Base-by-base conservation (phyloP, 2,329 filamentous ascomycete species). In the Botrytis elliptica region DNA sequence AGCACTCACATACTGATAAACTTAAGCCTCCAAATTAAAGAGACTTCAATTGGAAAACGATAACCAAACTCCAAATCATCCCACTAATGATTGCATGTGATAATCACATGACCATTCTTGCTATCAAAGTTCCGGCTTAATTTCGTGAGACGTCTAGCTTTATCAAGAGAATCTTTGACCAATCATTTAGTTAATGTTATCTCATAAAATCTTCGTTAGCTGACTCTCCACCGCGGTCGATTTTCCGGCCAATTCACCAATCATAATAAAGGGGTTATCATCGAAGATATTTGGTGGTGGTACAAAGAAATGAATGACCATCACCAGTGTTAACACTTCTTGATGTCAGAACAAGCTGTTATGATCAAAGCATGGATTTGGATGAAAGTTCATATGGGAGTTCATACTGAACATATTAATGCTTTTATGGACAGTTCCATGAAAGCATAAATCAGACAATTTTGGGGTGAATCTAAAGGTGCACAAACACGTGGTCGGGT, bases 211-310 rank as follows among this genome's bases (percentile, higher is more conserved):
- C 38, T 57, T 69, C 36, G 18, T 29, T 69, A 42, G 36, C n/a
- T 25, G 18, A 20, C 66, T 46, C 71, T 71, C 74, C 71, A 75
- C 74, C 63, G 73, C 75, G 71, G 65, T 69, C 42, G 36, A 60
- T 49, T 59, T 77, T 76, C 75, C 75, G 75, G 75, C 75, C 75
- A 76, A 75, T 71, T 70, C 36, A 62, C 75, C 75, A 76, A 75
- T 75, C 52, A 73, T 40, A 74, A 42, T 25, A 66, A 55, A 62
- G 71, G 62, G 68, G 71, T 40, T 68, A 52, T 67, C 42, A n/a
- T 42, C 22, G 16, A 40, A 57, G 9, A 38, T 55, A 5, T 62
- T 72, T 62, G n/a, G 33, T 36, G 16, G 42, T 59, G 16, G 3
- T 66, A 49, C 63, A 70, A 74, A 74, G 66, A 69, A 59, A 40